These are phyloP conservation scores for Elongisporangium undulatum DNA, from an alignment of 352 stramenopile genomes.

Conservation along the genomic window DNA sequence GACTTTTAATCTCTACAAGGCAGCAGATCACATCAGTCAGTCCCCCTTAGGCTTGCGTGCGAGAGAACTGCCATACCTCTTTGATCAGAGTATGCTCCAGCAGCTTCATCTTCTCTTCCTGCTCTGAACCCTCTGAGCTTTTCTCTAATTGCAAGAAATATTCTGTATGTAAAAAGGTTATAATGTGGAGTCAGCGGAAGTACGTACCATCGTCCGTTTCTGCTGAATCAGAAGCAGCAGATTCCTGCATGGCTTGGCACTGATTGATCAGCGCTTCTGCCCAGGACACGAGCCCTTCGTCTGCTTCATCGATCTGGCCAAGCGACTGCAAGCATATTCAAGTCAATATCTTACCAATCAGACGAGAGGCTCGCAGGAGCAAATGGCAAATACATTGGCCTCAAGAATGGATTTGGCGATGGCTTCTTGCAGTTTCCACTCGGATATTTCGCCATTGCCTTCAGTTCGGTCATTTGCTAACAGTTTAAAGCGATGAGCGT, in stretches of 20 bases:
- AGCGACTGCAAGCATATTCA: conserved; percentile 17
- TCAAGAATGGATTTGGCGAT: conserved; percentile 70
- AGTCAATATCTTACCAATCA: not conserved
- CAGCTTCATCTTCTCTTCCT: conserved; percentile 25
- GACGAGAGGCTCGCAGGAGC: not conserved
- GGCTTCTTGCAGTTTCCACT: conserved; percentile 66
- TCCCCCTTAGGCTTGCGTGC: not conserved
- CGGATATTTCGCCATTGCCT: conserved; percentile 20
- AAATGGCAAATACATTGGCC: conserved; percentile 17
- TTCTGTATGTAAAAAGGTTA: not conserved
- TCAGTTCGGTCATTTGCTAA: not conserved
- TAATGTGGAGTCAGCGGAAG: not conserved
- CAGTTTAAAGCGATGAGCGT: not conserved
- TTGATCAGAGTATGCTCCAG: conserved; percentile 53
- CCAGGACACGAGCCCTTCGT: conserved; percentile 57
- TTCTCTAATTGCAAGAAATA: not conserved
- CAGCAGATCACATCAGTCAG: not conserved
- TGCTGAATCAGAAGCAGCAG: not conserved
- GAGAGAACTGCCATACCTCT: conserved; percentile 29
- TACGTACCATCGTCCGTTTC: not conserved
- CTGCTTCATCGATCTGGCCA: conserved; percentile 44
- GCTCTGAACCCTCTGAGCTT: not conserved
- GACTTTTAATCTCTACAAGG: conserved; percentile 56
- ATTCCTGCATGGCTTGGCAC: conserved; percentile 11
- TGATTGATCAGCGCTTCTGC: conserved; percentile 59